phyloP scores from a whole-genome alignment of 805 yeast species.

The Candida ponderosae region DNA sequence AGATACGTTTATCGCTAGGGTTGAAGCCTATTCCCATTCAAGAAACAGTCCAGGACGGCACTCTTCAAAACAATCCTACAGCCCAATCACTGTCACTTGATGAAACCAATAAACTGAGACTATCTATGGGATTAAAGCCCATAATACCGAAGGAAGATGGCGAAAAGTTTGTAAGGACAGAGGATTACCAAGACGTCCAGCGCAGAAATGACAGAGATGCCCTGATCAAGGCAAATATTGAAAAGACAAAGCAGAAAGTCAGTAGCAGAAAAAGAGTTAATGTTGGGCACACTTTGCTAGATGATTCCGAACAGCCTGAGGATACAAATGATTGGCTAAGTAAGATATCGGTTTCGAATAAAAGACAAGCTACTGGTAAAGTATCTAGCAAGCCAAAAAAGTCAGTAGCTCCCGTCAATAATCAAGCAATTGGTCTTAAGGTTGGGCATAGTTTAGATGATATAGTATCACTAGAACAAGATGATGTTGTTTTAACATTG shows the following conservation, averaged over 20 bases:
- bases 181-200: constrained; percentile 6
- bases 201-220: constrained; percentile 4
- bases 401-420: neutral
- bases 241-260: constrained; percentile 6
- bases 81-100: constrained; percentile 5
- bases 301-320: constrained; percentile 5
- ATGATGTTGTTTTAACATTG: constrained; percentile 14
- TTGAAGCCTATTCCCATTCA: constrained; percentile 38
- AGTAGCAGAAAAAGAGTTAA: constrained; percentile 9
- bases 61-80: neutral
- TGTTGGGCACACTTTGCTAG: constrained; percentile 8
- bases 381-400: neutral
- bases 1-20: constrained; percentile 42
- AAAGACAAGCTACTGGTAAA: neutral
- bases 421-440: constrained; percentile 6
- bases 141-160: constrained; percentile 6
- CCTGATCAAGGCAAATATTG: constrained; percentile 8
- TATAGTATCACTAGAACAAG: constrained; percentile 1
- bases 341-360: constrained; percentile 1
- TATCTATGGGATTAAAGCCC: constrained; percentile 17
- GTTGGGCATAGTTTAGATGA: constrained; percentile 14
- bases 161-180: constrained; percentile 3
- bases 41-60: neutral
- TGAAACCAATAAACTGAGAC: constrained; percentile 15
- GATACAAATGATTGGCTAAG: constrained; percentile 15